Evolutionary conservation across 2,329 filamentous ascomycete species (phyloP), one percentile per base, ranked within the genome.

Genomic region (Cladosporium sp.): DNA sequence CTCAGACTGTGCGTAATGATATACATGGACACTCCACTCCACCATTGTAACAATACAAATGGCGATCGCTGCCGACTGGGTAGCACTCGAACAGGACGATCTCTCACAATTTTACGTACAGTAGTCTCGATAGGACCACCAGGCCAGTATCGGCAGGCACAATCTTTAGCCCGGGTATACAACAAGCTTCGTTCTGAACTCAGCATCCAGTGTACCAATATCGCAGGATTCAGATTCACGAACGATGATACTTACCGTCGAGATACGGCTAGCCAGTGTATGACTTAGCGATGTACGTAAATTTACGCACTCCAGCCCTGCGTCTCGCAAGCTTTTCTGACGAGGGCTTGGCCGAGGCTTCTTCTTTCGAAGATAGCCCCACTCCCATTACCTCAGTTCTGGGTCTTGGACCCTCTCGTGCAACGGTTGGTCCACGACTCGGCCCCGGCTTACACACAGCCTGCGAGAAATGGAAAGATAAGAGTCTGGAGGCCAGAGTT

Each of bases 261-360:
- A 40, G 35, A 40, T 18, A 40, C 33, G 11, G 33, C 33, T 5
- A 5, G 12, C 33, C 31, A 11, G 31, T 33, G 33, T 4, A 5
- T 35, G 33, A 35, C 33, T 35, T 35, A 5, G 14, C 5, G 35
- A 6, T 40, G 35, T 40, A 40, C 37, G 37, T n/a, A 44, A n/a
- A 44, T n/a, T 40, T 40, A 40, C 35, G 35, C 35, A 16, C 26
- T 14, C 46, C 28, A 53, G 52, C 52, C 52, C 28, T 55, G 28
- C 28, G 10, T 31, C 52, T 55, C 16, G 52, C 52, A 55, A 55
- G 52, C 52, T 55, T 55, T 55, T 55, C 52, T 55, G 52, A 55
- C 52, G 31, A 26, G 2, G 28, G 12, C 52, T 55, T 55, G 52
- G 52, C 52, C 52, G 52, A 55, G 52, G 52, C 52, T 55, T 55